Evolutionary conservation across 2,329 filamentous ascomycete species (phyloP), one percentile per base, ranked within the genome.

Genomic region (Neofusicoccum kwambonambiense): DNA sequence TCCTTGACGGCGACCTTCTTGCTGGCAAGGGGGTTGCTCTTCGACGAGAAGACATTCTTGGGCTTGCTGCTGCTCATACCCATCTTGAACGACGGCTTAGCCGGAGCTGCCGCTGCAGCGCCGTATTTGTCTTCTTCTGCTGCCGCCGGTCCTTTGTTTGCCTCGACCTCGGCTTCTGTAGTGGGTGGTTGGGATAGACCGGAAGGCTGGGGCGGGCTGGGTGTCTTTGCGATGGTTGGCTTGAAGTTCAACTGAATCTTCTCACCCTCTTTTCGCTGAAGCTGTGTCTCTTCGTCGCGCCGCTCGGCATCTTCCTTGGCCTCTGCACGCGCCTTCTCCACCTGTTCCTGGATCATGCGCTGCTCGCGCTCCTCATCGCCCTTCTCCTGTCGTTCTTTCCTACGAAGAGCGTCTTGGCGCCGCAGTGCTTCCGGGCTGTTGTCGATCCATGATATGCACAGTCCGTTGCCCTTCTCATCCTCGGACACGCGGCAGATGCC

Each of bases 361-460:
- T 94, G 90, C 78, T 98, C 93, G 56, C 92, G 80, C 78, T 96
- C 91, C 75, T 98, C 94, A 70, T 97, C 93, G 2, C 93, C 92
- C 70, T 91, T 91, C 71, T 97, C 93, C 77, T 93, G 89, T 64
- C 90, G 86, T 76, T 97, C 93, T 76, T 92, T 94, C 74, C 89
- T 88, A 69, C 89, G 82, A 56, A 97, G 83, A 31, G 92, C 92
- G 69, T 97, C 94, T 67, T 91, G 87, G 58, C 93, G 82, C 70
- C 87, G 84, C 68, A 98, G 79, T 1, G 93, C 92, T 64, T 97
- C 94, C 0, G 93, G 92, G 41, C 90, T 93, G 71, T 94, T 92
- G 73, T 99, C 94, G 65, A 97, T 89, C 91, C 93, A 99, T 1
- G 90, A 84, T 62, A 99, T 88, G 72, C 93, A 90, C 45, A 98